phyloP scores from a whole-genome alignment of 495 filamentous ascomycete genomes.

The Delitschia confertaspora region DNA sequence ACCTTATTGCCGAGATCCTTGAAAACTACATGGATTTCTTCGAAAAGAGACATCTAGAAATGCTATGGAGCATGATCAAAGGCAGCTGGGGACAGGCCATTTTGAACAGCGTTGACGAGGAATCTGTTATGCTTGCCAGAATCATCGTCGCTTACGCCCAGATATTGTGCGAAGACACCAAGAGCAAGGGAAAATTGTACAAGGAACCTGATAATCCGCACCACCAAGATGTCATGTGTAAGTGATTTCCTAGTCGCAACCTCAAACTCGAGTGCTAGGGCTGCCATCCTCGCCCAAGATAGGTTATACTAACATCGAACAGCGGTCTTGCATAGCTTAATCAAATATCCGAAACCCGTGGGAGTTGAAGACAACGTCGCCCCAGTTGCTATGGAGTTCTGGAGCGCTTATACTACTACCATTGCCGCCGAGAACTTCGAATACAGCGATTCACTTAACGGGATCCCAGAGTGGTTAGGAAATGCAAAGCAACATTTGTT shows the following conservation, averaged over 20 bases:
- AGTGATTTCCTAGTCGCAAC: too few species aligned
- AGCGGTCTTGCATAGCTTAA: slow-evolving; percentile 48
- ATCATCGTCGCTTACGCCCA: slow-evolving; percentile 25
- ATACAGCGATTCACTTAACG: slow-evolving; percentile 30
- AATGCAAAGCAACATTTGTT: slow-evolving; percentile 38
- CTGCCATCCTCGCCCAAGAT: background rate
- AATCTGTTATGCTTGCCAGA: slow-evolving; percentile 17
- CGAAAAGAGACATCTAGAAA: slow-evolving; percentile 43
- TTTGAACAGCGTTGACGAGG: slow-evolving; percentile 17
- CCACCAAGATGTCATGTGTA: slow-evolving; percentile 23
- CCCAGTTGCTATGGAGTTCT: slow-evolving; percentile 71
- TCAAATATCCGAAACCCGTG: slow-evolving; percentile 62
- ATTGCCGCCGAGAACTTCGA: slow-evolving; percentile 35
- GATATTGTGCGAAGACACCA: slow-evolving; percentile 12
- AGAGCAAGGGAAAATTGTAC: slow-evolving; percentile 11
- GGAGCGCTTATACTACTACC: slow-evolving; percentile 61
- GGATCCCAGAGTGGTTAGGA: slow-evolving; percentile 32
- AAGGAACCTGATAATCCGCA: slow-evolving; percentile 13
- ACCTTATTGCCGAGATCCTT: slow-evolving; percentile 56
- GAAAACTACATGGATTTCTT: slow-evolving; percentile 57
- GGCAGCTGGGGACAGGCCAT: slow-evolving; percentile 23
- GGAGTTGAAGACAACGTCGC: slow-evolving; percentile 71
- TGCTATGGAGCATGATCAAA: slow-evolving; percentile 46
- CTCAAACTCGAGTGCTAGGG: background rate
- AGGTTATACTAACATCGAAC: background rate